Evolutionary conservation across 148 eudicot genomes (phyloP), one percentile per base, ranked within the genome.

Genomic region (Fagopyrum tataricum): DNA sequence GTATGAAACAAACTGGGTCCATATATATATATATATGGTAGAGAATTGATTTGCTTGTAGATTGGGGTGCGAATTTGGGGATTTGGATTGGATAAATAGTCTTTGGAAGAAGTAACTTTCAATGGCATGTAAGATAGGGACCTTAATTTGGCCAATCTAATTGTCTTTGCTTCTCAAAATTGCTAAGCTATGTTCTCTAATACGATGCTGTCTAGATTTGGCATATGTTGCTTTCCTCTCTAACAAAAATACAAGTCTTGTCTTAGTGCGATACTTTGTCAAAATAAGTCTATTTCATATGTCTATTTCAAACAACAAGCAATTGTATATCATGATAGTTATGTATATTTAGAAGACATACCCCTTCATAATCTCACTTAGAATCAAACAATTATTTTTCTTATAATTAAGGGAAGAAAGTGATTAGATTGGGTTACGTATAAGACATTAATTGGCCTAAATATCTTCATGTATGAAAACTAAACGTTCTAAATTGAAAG

Each of bases 141-240:
- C 64, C 64, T 21, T n/a, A 49, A 49, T 49, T 49, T 49, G 55
- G 55, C 37, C 64, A 26, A 58, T 58, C 64, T 58, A 58, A 58
- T 58, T 58, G 31, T 58, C 4, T 4, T 58, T 58, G 10, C 64
- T 58, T 58, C 37, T 58, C 64, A 58, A 58, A 6, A 21, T 21
- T 20, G 64, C 37, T 58, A 58, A 31, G 14, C 51, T 47, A 31
- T 31, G 51, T 47, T 47, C 11, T 47, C 4, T 47, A 9, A 47
- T 47, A 47, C 13, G 51, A 47, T 47, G 64, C 64, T 58, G 39
- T 23, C 64, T 58, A 58, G 31, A 58, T 58, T 58, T 58, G 64
- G 64, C 64, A 58, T 20, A 26, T 9, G 21, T 58, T 21, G 12
- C 21, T 58, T 49, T 49, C 55, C 18, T 0, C 37, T 31, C 37